Percentiles rank a stretch among this genome's conserved stretches.
These are phyloP conservation scores for Cicer chorassanicum DNA, from an alignment of 306 rosid species.

Conservation along the genomic window DNA sequence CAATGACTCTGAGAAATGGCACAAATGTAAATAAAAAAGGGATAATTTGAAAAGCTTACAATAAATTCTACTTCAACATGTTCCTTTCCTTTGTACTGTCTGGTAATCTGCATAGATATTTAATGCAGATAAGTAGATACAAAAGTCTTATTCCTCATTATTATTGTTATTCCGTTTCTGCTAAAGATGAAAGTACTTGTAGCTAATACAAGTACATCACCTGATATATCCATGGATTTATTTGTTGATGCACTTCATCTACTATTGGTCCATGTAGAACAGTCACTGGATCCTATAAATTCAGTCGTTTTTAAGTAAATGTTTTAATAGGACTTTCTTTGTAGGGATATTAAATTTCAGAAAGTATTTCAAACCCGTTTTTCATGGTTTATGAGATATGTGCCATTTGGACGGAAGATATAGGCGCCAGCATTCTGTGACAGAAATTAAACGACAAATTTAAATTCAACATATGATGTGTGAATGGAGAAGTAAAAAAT, in stretches of 20 bases:
- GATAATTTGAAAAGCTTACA: conserved; percentile 60
- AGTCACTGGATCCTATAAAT: conserved; percentile 55
- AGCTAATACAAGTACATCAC: conserved; percentile 46
- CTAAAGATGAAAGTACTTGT: conserved; percentile 26
- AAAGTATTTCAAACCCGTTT: conserved; percentile 50
- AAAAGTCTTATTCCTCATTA: too few relatives aligned
- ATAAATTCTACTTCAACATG: conserved; percentile 95
- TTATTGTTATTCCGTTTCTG: neutral
- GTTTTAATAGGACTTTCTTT: neutral
- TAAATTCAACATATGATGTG: neutral
- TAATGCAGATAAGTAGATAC: too few relatives aligned
- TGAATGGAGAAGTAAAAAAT: conserved; percentile 23
- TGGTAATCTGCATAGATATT: conserved; percentile 65
- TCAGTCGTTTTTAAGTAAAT: conserved; percentile 24
- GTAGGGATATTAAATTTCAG: conserved; percentile 15
- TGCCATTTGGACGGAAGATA: conserved; percentile 64
- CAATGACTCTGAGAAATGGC: conserved; percentile 25
- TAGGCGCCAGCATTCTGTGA: conserved; percentile 65
- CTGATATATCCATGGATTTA: conserved; percentile 72
- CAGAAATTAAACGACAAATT: conserved; percentile 39
- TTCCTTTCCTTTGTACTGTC: conserved; percentile 81
- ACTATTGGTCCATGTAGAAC: conserved; percentile 55
- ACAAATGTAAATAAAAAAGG: conserved; percentile 31
- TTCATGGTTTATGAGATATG: conserved; percentile 50
- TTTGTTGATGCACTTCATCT: conserved; percentile 64